phyloP scores from a whole-genome alignment of 495 filamentous ascomycete genomes.

The Aspergillus hancockii region DNA sequence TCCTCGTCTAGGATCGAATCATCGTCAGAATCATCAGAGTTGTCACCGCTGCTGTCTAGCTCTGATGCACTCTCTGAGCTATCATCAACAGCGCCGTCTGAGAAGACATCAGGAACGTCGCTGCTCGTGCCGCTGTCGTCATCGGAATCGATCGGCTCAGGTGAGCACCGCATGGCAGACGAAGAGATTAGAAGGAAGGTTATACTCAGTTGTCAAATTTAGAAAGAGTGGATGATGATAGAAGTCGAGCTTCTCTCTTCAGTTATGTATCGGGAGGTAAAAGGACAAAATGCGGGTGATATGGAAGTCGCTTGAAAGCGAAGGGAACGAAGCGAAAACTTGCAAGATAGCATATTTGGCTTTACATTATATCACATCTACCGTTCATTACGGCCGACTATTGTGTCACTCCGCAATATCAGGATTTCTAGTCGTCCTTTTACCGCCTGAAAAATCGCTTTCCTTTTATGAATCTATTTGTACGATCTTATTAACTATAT shows the following conservation, averaged over 20 bases:
- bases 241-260: conserved; percentile 7
- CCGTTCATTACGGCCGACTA: too few relatives aligned
- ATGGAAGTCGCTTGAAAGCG: conserved; percentile 7
- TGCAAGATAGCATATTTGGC: too few relatives aligned
- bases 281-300: neutral
- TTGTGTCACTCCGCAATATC: too few relatives aligned
- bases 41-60: conserved; percentile 19
- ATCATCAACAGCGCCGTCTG: conserved; percentile 6
- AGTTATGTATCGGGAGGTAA: neutral
- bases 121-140: conserved; percentile 6
- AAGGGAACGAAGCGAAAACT: neutral
- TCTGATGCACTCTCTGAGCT: conserved; percentile 20
- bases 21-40: conserved; percentile 24
- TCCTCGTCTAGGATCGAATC: conserved; percentile 27
- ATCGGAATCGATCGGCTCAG: conserved; percentile 1
- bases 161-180: conserved; percentile 9
- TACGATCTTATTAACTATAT: too few relatives aligned
- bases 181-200: neutral
- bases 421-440: too few relatives aligned
- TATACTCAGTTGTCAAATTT: conserved; percentile 1
- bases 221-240: neutral
- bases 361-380: too few relatives aligned
- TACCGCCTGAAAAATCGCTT: too few relatives aligned
- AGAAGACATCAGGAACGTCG: conserved; percentile 5
- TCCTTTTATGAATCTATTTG: too few relatives aligned